Percentiles rank a stretch among this genome's conserved stretches.
Conservation (phyloP, 2,329 filamentous ascomycete genomes). For the Tolypocladium inflatum region DNA sequence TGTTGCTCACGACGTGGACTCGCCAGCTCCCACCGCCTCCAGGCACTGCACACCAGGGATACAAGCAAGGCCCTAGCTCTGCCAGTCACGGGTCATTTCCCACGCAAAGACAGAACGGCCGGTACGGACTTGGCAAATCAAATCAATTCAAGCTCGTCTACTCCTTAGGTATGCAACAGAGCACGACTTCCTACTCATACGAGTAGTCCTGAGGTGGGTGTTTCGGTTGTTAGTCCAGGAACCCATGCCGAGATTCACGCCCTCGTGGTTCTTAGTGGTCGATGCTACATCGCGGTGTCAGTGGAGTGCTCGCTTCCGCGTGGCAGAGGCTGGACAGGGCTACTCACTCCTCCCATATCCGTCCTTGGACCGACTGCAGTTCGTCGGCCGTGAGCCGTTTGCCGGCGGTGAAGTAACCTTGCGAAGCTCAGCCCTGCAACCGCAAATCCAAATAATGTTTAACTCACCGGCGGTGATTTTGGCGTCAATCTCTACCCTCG, state of each 20-base stretch:
- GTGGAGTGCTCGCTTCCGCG: neutral
- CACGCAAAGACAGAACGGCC: neutral
- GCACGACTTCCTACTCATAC: neutral
- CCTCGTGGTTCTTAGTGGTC: slow-evolving; percentile 29
- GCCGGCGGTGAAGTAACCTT: slow-evolving; percentile 74
- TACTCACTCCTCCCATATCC: slow-evolving; percentile 76
- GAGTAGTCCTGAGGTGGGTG: neutral
- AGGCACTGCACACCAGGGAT: neutral
- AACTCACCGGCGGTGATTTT: slow-evolving; percentile 86
- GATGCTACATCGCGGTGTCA: slow-evolving; percentile 22
- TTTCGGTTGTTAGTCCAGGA: neutral
- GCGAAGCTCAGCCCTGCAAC: neutral
- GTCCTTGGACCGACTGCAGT: slow-evolving; percentile 73
- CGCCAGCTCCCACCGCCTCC: neutral
- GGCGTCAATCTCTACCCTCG: slow-evolving; percentile 95
- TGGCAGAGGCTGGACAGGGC: neutral
- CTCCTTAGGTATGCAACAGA: neutral
- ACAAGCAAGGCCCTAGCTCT: neutral
- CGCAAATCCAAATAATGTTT: neutral
- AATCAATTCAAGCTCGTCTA: neutral
- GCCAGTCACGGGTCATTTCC: neutral
- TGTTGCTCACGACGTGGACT: neutral
- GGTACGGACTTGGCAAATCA: neutral
- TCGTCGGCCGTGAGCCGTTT: slow-evolving; percentile 85
- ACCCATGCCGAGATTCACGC: neutral